phyloP scores from a whole-genome alignment of 2,329 filamentous ascomycete genomes.

The Ascochyta pisi region DNA sequence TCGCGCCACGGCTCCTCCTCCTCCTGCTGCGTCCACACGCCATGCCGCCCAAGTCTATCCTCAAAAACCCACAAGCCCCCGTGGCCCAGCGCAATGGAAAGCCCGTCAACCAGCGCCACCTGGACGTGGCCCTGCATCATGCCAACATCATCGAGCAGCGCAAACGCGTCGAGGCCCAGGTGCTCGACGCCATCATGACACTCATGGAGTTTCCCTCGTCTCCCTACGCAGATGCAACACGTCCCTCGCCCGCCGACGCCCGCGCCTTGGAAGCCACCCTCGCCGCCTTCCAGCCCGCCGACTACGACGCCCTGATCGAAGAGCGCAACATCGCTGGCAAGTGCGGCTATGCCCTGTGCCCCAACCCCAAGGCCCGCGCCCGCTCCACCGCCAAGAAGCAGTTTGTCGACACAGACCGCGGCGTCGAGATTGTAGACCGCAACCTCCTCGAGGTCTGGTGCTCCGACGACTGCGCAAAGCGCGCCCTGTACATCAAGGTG shows the following conservation, averaged over 20 bases:
- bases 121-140: slow-evolving; percentile 79
- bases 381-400: slow-evolving; percentile 62
- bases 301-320: slow-evolving; percentile 87
- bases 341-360: slow-evolving; percentile 86
- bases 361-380: slow-evolving; percentile 64
- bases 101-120: slow-evolving; percentile 51
- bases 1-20: background rate
- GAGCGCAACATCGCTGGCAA: slow-evolving; percentile 84
- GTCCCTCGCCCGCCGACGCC: slow-evolving; percentile 66
- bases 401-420: slow-evolving; percentile 67
- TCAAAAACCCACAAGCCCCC: slow-evolving; percentile 49
- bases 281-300: slow-evolving; percentile 78
- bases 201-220: slow-evolving; percentile 70
- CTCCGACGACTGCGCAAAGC: slow-evolving; percentile 75
- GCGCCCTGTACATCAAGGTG: slow-evolving; percentile 84
- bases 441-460: slow-evolving; percentile 88
- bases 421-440: slow-evolving; percentile 70
- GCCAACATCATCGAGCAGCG: slow-evolving; percentile 82
- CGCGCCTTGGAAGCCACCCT: slow-evolving; percentile 71
- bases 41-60: slow-evolving; percentile 55
- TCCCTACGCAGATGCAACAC: slow-evolving; percentile 58
- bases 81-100: slow-evolving; percentile 31
- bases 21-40: background rate
- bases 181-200: slow-evolving; percentile 73
- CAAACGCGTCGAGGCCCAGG: slow-evolving; percentile 77